Base-by-base conservation (phyloP, 179 eudicot species). In the Beta corolliflora region DNA sequence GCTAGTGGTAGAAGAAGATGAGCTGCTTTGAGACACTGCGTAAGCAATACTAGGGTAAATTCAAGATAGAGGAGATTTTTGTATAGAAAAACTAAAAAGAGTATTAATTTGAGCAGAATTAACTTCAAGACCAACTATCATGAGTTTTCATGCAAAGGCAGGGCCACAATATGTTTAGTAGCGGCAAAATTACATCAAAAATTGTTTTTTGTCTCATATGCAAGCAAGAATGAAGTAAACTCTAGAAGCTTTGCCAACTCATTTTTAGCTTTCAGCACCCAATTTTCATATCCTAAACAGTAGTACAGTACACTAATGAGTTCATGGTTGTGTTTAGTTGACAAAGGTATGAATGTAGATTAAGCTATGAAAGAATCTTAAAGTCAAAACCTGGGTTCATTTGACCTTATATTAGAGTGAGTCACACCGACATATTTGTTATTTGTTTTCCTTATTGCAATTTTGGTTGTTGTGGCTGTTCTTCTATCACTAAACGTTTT, bases 21-120 rank as follows among this genome's bases (percentile, higher is more conserved):
- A 78, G 72, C 82, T 80, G 7, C 36, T 29, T 63, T 84, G 88
- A 83, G 88, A 85, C 90, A 88, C 92, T 90, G 67, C 85, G 88
- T 77, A 16, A 68, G 74, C 71, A 86, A 80, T 10, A 80, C 8
- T 41, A 73, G 41, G n/a, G 19, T 45, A 80, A 66, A 15, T 59
- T 19, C 9, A 75, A 63, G 29, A 31, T 52, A 48, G 54, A 71
- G 55, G 29, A 2, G 5, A 56, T 5, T 3, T 36, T 9, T 2
- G 23, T 63, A 23, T n/a, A 1, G 11, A 21, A 21, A 25, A 16
- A 29, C 31, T 29, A 29, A 29, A 29, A 60, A n/a, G 9, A 18
- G 65, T 23, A 60, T 9, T 23, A 6, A 64, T 3, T 64, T 19
- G 19, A 21, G 36, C 41, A 36, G 41, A 36, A 36, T 36, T 2